Evolutionary conservation across 805 yeast genomes (phyloP), one percentile per base, ranked within the genome.

Genomic region (Metschnikowia arizonensis): DNA sequence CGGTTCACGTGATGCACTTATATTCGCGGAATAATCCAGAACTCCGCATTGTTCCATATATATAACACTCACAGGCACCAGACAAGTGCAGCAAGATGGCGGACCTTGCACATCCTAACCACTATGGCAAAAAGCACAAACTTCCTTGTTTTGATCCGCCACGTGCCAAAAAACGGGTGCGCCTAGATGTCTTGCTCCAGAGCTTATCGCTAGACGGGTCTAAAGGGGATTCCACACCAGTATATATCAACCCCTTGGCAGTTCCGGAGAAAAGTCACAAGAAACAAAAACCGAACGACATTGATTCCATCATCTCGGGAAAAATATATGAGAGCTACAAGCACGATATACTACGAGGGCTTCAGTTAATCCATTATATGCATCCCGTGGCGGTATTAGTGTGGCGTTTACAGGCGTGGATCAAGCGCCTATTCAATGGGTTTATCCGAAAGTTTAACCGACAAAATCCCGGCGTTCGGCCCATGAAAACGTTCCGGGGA

Each of bases 321-420:
- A 63, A 56, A 45, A 48, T 67, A 28, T 47, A 52, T 15, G 50
- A 52, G 33, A 63, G 58, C 34, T 62, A 56, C 54, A 53, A 56
- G 32, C 36, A 48, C 18, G 50, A 56, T 10, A 44, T 58, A n/a
- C 35, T 44, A 18, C 50, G 53, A 7, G 54, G 57, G 19, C 36
- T 53, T 19, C 52, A 55, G 35, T 34, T 69, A 14, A 52, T 66
- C 17, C 51, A 38, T 21, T 62, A 65, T 57, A 59, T 57, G 44
- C 59, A 56, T 45, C 59, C 57, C n/a, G 41, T 50, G n/a, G 45
- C 55, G 9, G 18, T 70, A 17, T 43, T 70, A 12, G 47, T 55
- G 2, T 54, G 51, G 24, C 59, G 55, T 31, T 68, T 67, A 48
- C 69, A 69, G 46, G 31, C 42, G 35, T 71, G 76, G 76, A 55